Conservation (phyloP, 2,329 filamentous ascomycete species). For the Colletotrichum tropicicola region DNA sequence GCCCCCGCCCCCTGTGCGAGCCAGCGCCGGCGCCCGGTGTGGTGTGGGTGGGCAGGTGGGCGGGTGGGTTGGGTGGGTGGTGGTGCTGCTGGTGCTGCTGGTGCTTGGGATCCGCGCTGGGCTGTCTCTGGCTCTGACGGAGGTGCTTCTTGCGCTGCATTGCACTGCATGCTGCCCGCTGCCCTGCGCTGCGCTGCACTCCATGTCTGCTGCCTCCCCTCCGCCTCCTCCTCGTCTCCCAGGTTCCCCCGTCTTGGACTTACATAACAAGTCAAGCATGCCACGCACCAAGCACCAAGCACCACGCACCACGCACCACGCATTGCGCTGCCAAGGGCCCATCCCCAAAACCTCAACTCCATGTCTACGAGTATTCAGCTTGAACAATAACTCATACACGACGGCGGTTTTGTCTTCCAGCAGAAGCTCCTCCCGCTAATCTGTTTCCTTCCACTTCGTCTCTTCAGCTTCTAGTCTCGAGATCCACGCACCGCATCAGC, state of each 20-base stretch:
- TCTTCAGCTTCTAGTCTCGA: slow-evolving; percentile 4
- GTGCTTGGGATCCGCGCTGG: slow-evolving; percentile 7
- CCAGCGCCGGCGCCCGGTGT: background rate
- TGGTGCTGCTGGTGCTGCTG: slow-evolving; percentile 17
- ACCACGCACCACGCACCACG: too few species aligned
- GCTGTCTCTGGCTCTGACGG: background rate
- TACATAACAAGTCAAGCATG: slow-evolving; percentile 32
- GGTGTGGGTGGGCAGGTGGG: slow-evolving; percentile 18
- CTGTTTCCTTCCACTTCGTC: slow-evolving; percentile 1
- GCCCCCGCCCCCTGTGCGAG: slow-evolving; percentile 7
- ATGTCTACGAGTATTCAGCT: slow-evolving; percentile 28
- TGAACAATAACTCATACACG: slow-evolving; percentile 21
- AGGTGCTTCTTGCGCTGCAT: too few species aligned
- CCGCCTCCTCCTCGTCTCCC: slow-evolving; percentile 24
- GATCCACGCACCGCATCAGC: background rate
- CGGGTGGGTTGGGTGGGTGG: slow-evolving; percentile 26
- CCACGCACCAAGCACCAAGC: slow-evolving; percentile 26
- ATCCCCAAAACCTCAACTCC: slow-evolving; percentile 25
- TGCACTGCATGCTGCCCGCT: background rate
- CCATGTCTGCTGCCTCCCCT: background rate
- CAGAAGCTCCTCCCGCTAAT: slow-evolving; percentile 1
- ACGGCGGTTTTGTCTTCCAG: slow-evolving; percentile 1
- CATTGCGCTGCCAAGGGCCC: slow-evolving; percentile 24
- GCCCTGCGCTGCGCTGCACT: background rate
- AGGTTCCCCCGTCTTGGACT: slow-evolving; percentile 27